These are phyloP conservation scores for Thuidium tamariscinum DNA, from an alignment of 225 moss, liverwort and hornwort species.

Conservation along the genomic window DNA sequence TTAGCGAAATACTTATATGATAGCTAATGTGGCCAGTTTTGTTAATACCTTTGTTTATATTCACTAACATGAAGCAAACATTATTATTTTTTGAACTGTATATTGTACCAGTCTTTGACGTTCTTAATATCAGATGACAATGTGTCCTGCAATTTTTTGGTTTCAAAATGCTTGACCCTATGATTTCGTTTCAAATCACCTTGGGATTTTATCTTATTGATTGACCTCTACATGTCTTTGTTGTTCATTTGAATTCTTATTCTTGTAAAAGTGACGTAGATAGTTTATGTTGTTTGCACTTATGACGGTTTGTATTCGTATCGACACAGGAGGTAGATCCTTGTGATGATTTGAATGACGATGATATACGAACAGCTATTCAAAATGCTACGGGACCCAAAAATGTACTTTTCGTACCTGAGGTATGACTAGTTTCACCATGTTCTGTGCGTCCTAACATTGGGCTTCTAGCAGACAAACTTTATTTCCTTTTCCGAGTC, in stretches of 20 bases:
- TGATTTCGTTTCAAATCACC: background rate
- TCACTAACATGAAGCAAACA: background rate
- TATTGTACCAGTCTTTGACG: background rate
- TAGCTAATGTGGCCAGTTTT: background rate
- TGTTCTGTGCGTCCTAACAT: background rate
- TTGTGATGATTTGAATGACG: constrained; percentile 95
- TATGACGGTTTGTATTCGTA: background rate
- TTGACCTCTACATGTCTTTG: background rate
- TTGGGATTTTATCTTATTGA: background rate
- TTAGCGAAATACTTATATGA: background rate
- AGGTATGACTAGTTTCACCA: constrained; percentile 47
- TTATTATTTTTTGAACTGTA: background rate
- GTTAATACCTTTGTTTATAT: background rate
- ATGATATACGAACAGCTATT: constrained; percentile 95
- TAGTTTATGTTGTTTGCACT: background rate
- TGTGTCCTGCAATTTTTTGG: background rate
- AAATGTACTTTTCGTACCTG: constrained; percentile 98
- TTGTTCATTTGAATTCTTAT: background rate
- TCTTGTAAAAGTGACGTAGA: background rate
- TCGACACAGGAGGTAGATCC: constrained; percentile 79
- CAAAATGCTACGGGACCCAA: constrained; percentile 99
- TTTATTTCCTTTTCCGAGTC: background rate
- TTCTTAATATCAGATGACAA: background rate
- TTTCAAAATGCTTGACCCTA: background rate
- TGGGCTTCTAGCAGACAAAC: background rate